Conservation (phyloP, 2,329 filamentous ascomycete genomes). For the Gremmenia infestans region DNA sequence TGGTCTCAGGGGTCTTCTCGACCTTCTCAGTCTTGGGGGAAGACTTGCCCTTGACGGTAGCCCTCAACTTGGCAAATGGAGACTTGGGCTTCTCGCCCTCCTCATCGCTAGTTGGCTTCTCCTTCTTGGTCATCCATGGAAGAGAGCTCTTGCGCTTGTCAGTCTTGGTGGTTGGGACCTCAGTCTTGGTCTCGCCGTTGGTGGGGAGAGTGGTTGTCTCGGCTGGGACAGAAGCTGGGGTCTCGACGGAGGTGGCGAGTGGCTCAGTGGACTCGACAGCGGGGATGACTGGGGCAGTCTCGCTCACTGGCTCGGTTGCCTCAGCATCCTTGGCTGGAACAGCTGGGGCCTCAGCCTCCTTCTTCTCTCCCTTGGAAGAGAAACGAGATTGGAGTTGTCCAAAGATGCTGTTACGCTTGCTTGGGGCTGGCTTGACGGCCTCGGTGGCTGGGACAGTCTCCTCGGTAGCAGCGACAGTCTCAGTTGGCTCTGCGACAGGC, state of each 20-base stretch:
- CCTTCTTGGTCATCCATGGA: constrained; percentile 60
- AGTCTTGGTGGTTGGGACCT: constrained; percentile 35
- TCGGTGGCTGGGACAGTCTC: constrained; percentile 36
- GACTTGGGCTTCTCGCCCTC: constrained; percentile 36
- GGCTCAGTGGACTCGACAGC: constrained; percentile 29
- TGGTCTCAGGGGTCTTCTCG: constrained; percentile 42
- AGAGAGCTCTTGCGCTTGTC: constrained; percentile 59
- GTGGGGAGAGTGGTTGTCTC: constrained; percentile 32
- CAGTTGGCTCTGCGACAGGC: constrained; percentile 15
- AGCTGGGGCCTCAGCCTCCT: constrained; percentile 24
- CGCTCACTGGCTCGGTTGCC: constrained; percentile 27
- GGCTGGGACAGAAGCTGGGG: constrained; percentile 29
- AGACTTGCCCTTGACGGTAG: constrained; percentile 32
- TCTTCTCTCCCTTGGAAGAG: constrained; percentile 28
- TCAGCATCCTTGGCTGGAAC: constrained; percentile 30
- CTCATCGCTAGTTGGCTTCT: constrained; percentile 39
- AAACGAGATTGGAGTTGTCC: constrained; percentile 29
- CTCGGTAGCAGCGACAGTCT: constrained; percentile 37
- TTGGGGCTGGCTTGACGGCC: constrained; percentile 32
- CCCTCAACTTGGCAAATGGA: constrained; percentile 33
- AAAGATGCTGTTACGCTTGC: constrained; percentile 32
- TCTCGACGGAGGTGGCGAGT: constrained; percentile 25
- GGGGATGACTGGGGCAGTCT: constrained; percentile 33
- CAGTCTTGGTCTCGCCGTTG: constrained; percentile 38
- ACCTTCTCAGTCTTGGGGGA: constrained; percentile 38